phyloP scores from a whole-genome alignment of 306 rosid genomes.

The Castanospermum australe region DNA sequence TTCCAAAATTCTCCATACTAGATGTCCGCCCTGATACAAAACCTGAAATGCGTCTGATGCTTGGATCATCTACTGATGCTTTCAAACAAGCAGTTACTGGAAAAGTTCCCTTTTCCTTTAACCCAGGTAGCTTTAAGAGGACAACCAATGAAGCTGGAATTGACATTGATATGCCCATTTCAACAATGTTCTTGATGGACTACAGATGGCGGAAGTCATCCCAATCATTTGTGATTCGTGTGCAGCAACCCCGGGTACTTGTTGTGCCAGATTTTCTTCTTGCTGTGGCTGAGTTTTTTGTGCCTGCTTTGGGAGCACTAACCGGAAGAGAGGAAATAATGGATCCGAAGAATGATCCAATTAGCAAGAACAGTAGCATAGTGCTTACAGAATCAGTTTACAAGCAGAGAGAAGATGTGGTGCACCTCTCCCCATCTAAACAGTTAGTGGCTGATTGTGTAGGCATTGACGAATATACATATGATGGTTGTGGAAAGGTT shows the following conservation, averaged over 20 bases:
- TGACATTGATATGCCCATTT: slow-evolving; percentile 61
- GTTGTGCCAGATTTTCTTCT: slow-evolving; percentile 97
- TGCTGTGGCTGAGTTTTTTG: slow-evolving; percentile 93
- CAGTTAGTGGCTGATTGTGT: slow-evolving; percentile 77
- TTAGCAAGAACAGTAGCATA: slow-evolving; percentile 57
- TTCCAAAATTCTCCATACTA: slow-evolving; percentile 81
- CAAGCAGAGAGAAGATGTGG: slow-evolving; percentile 80
- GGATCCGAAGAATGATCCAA: slow-evolving; percentile 90
- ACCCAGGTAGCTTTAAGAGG: slow-evolving; percentile 51
- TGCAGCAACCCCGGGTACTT: slow-evolving; percentile 96
- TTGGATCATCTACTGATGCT: slow-evolving; percentile 86
- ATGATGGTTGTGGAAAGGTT: slow-evolving; percentile 93
- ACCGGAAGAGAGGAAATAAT: slow-evolving; percentile 91
- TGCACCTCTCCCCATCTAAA: slow-evolving; percentile 76
- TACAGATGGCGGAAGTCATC: slow-evolving; percentile 83
- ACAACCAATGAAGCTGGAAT: slow-evolving; percentile 40
- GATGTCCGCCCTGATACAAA: slow-evolving; percentile 86
- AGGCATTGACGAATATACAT: slow-evolving; percentile 76
- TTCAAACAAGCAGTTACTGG: slow-evolving; percentile 64
- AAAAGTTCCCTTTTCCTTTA: slow-evolving; percentile 51
- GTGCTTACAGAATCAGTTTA: slow-evolving; percentile 65
- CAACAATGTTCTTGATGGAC: slow-evolving; percentile 94
- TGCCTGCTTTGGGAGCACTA: slow-evolving; percentile 83
- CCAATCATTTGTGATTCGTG: slow-evolving; percentile 79
- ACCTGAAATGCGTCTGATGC: slow-evolving; percentile 99